Conservation (phyloP, 2,329 filamentous ascomycete genomes). For the Leptographium procerum region DNA sequence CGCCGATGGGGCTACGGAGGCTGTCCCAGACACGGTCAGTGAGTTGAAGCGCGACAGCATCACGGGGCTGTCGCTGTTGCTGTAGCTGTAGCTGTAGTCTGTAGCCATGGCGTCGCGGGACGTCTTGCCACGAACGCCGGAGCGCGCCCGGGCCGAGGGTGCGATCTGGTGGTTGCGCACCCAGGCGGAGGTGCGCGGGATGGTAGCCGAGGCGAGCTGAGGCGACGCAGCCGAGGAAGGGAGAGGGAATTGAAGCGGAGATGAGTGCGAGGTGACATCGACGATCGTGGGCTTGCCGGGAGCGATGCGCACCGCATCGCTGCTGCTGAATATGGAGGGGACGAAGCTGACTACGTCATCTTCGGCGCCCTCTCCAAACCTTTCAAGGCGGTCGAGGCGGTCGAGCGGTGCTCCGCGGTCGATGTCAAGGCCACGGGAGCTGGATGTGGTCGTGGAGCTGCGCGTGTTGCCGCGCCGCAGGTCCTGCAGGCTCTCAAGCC, state of each 20-base stretch:
- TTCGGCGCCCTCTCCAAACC: background rate
- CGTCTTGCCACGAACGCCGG: constrained; percentile 1
- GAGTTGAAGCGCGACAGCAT: constrained; percentile 12
- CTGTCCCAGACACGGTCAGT: constrained; percentile 8
- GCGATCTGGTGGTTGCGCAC: constrained; percentile 9
- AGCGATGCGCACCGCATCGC: background rate
- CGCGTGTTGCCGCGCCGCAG: constrained; percentile 8
- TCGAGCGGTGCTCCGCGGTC: background rate
- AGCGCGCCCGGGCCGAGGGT: background rate
- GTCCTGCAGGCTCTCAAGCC: background rate
- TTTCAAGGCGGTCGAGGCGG: background rate
- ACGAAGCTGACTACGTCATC: background rate
- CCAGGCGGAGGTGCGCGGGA: constrained; percentile 12
- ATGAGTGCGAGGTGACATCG: background rate
- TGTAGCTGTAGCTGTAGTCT: constrained; percentile 7
- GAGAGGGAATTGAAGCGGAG: background rate
- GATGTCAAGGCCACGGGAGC: background rate
- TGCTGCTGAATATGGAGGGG: background rate
- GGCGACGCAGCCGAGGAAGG: background rate
- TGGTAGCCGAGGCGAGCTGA: background rate
- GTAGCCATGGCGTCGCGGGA: constrained; percentile 9
- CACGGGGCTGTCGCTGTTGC: constrained; percentile 3
- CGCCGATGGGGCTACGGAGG: background rate
- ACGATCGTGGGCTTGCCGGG: background rate
- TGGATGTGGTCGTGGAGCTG: constrained; percentile 7